Base-by-base conservation (phyloP, 345 rosid genomes). In the Dimocarpus longan region DNA sequence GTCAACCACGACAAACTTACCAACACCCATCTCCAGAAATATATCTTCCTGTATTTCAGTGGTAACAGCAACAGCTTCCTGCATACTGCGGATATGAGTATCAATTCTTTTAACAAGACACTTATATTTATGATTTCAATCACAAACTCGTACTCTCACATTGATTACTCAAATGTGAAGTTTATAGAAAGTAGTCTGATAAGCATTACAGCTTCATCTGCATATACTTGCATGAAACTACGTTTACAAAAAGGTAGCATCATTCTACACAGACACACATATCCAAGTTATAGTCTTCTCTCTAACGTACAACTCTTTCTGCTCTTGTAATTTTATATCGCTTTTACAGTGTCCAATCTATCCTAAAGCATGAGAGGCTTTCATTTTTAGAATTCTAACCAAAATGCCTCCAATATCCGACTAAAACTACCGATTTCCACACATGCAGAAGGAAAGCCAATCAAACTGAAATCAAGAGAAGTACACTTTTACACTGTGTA, bases 51-150 rank as follows among this genome's bases (percentile, higher is more conserved):
- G 94, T 37, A 93, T 86, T 32, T 88, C 89, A 13, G 93, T 91
- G 67, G 98, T 93, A 24, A 91, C 89, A 19, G 91, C 94, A 75
- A 92, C 97, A 73, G 98, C 92, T 88, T 95, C 98, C 97, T 93
- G 82, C 84, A 78, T 22, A 3, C 24, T 15, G 16, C 21, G 26
- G 46, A 46, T 3, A 70, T 63, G 24, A 67, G 10, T 28, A 74
- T 8, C 8, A 56, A 74, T 56, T 57, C 37, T 37, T 7, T 66
- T 16, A 21, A 54, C 43, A 54, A 19, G 60, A 50, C 28, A 37
- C 24, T 39, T 52, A 46, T 37, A 52, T 64, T 26, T 57, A 42
- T 32, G 57, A 26, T 10, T 48, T 59, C 18, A 56, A 67, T 40
- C 50, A 68, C 39, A 46, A 68, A 74, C n/a, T 50, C 37, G 19